Base-by-base conservation (phyloP, 2,329 filamentous ascomycete species). In the Fusarium agapanthi region DNA sequence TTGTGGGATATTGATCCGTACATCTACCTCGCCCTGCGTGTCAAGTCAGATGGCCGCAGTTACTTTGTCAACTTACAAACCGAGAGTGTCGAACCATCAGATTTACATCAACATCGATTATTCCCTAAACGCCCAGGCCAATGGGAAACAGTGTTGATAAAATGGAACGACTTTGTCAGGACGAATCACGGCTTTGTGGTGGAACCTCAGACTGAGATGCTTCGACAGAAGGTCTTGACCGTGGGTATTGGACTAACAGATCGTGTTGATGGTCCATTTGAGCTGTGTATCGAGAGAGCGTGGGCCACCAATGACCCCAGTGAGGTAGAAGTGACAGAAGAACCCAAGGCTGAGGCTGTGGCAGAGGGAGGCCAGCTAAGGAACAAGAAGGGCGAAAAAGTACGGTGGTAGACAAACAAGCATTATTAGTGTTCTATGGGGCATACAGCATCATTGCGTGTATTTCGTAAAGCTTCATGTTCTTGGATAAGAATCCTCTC, bases 31-130 rank as follows among this genome's bases (percentile, higher is more conserved):
- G 95, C 94, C 0, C 83, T 99, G 78, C 92, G 95, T 20, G 88
- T 99, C 76, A 96, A 95, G 81, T 95, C 93, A 7, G 96, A 98
- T 79, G 95, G 95, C 22, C 88, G 96, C 66, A 92, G 93, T 77
- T 99, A 98, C 84, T 94, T 97, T 65, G 90, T 99, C 78, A 99
- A 99, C 82, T 85, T 99, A 22, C 96, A 98, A 85, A 97, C 95
- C 7, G 95, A 99, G 79, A 93, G 93, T 4, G 91, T 99, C 61
- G 93, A 97, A 53, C 93, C 94, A 16, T 95, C 95, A n/a, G 96
- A 99, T 81, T 87, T 99, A 71, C 96, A 98, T 81, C 96, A 99
- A 81, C 96, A 99, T 82, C 88, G 96, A 55, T 83, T 99, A 9
- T 97, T 94, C 75, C 88, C 92, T 14, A 92, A 91, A 78, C 89